Base-by-base conservation (phyloP, 1,284 basidiomycete species). In the Sporisorium scitamineum region DNA sequence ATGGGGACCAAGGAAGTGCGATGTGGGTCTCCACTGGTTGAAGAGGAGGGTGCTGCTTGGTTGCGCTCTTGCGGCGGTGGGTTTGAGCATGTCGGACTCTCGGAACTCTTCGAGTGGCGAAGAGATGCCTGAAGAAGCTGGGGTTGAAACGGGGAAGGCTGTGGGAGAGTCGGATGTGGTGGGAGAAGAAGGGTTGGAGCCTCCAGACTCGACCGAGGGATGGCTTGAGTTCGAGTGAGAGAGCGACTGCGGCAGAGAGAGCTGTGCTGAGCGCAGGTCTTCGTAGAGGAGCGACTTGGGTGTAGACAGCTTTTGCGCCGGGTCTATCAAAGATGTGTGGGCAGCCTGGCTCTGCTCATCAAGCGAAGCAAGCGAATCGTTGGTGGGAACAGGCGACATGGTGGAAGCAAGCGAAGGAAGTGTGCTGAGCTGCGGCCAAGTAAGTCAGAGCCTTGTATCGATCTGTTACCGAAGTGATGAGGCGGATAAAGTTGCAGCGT, bases 1-100 rank as follows among this genome's bases (percentile, higher is more conserved):
- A 37, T 74, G 69, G 3, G 79, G 79, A 18, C 69, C 75, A 34
- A 79, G 59, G n/a, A 80, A 58, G 54, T 80, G 79, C 5, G 62
- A 79, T 3, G 60, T 42, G 13, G 79, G 79, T 13, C 79, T 44
- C 67, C 68, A 80, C 37, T 71, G 70, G 4, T 62, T 9, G 42
- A 80, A 80, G 5, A 61, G 60, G 22, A 52, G 18, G 27, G 29
- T 5, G 31, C 26, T 42, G 39, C 39, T 20, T 20, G n/a, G 39
- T 20, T 42, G 39, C 13, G 39, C 18, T 42, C 18, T 50, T n/a
- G 48, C 34, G n/a, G 29, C 34, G 18, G 2, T 10, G 18, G 45
- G 4, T 20, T 64, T 65, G 54, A 64, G 42, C 62, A 61, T 70
- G 31, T 65, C 48, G 37, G 54, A 16, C 8, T 70, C 48, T 44